Conservation (phyloP, 495 filamentous ascomycete species). For the Halenospora varia region DNA sequence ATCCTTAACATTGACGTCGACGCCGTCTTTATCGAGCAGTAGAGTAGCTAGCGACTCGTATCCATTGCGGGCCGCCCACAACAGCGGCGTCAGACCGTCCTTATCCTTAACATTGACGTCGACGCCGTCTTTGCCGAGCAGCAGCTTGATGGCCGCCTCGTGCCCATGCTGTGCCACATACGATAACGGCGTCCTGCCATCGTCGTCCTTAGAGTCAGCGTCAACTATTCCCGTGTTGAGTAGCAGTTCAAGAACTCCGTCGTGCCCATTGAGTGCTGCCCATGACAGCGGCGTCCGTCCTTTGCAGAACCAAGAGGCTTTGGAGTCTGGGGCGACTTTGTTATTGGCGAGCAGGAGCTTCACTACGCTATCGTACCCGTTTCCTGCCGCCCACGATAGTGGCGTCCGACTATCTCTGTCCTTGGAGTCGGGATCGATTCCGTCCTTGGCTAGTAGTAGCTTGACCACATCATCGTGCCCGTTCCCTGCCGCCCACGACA, state of each 20-base stretch:
- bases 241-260: not conserved
- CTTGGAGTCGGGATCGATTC: not conserved
- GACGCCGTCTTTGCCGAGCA: not conserved
- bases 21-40: not conserved
- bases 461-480: too few relatives aligned
- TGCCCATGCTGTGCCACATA: not conserved
- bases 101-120: not conserved
- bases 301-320: too few relatives aligned
- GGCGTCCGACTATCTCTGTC: not conserved
- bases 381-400: too few relatives aligned
- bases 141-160: not conserved
- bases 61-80: not conserved
- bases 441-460: too few relatives aligned
- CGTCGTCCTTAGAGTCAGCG: not conserved
- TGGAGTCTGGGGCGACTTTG: too few relatives aligned
- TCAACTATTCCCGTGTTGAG: not conserved
- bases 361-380: too few relatives aligned
- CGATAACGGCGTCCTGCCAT: not conserved
- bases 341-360: too few relatives aligned
- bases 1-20: not conserved
- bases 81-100: not conserved
- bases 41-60: not conserved
- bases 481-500: too few relatives aligned
- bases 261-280: not conserved
- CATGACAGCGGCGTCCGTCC: not conserved